A percentile compares a stretch with the other conserved stretches of the same genome.
Evolutionary conservation across 345 rosid species (phyloP).

Genomic region (Murraya koenigii): DNA sequence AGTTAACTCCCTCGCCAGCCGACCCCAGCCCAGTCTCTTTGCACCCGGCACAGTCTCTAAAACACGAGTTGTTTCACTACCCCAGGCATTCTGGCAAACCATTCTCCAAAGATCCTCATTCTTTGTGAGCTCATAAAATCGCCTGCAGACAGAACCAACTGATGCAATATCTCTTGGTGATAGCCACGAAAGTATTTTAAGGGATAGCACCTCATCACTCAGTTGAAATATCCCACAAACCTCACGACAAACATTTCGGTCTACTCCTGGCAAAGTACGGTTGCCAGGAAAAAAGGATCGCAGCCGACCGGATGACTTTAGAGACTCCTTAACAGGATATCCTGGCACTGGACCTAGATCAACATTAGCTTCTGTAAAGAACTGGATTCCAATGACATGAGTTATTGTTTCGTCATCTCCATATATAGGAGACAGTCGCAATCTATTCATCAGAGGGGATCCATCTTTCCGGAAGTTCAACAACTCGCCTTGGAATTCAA

Average conservation of each 20-base stretch:
- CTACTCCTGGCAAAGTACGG: slow-evolving; percentile 38
- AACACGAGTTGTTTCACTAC: slow-evolving; percentile 66
- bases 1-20: slow-evolving; percentile 79
- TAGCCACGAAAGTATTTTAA: slow-evolving; percentile 68
- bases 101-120: slow-evolving; percentile 85
- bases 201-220: slow-evolving; percentile 75
- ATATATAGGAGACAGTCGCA: slow-evolving; percentile 78
- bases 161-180: slow-evolving; percentile 88
- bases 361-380: slow-evolving; percentile 74
- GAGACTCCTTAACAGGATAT: slow-evolving; percentile 54
- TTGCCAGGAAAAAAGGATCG: slow-evolving; percentile 40
- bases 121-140: slow-evolving; percentile 64
- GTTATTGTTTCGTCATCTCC: slow-evolving; percentile 76
- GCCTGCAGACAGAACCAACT: slow-evolving; percentile 64
- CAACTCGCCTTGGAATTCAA: slow-evolving; percentile 82
- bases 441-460: slow-evolving; percentile 67
- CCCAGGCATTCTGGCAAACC: slow-evolving; percentile 95
- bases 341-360: slow-evolving; percentile 73
- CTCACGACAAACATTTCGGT: slow-evolving; percentile 58
- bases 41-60: slow-evolving; percentile 82
- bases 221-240: slow-evolving; percentile 66
- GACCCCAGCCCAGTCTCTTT: slow-evolving; percentile 82
- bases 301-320: slow-evolving; percentile 38
- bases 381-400: slow-evolving; percentile 85
- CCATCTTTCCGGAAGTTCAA: slow-evolving; percentile 91